phyloP scores from a whole-genome alignment of 176 grass and related monocot genomes.

The Leersia perrieri region DNA sequence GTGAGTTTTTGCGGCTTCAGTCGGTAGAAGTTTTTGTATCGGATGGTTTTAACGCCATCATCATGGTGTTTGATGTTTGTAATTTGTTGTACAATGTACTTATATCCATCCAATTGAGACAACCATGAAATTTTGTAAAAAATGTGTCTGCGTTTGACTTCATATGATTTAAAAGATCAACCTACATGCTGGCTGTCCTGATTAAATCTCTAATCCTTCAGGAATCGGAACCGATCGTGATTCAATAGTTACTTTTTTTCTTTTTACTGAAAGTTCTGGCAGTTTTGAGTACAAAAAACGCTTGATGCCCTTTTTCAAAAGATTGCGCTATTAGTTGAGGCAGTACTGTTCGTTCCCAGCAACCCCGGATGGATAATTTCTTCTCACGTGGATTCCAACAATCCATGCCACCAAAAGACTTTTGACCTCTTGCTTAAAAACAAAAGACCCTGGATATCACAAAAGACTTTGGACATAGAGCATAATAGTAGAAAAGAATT shows the following conservation, averaged over 20 bases:
- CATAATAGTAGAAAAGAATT: too few relatives aligned
- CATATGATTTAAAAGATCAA: not conserved
- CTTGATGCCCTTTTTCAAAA: not conserved
- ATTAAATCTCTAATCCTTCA: not conserved
- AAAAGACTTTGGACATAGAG: too few relatives aligned
- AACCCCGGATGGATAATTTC: not conserved
- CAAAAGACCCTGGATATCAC: too few relatives aligned
- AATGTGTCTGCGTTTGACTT: not conserved
- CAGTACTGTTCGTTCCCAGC: not conserved
- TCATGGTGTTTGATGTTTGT: constrained; percentile 6
- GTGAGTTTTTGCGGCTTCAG: constrained; percentile 29
- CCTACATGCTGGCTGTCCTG: not conserved
- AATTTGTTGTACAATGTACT: not conserved
- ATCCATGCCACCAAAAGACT: not conserved
- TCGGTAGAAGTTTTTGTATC: not conserved
- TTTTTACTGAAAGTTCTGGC: not conserved
- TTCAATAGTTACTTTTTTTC: too few relatives aligned
- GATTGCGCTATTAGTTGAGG: not conserved
- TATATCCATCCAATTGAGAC: not conserved
- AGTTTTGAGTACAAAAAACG: not conserved
- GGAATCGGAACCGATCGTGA: not conserved
- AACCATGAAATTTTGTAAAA: constrained; percentile 6
- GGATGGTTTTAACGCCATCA: not conserved
- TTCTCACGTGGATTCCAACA: not conserved
- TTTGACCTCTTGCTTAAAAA: too few relatives aligned